Percentiles rank a stretch among this genome's conserved stretches.
phyloP scores from a whole-genome alignment of 805 yeast species.

The Phaffomyces antillensis region DNA sequence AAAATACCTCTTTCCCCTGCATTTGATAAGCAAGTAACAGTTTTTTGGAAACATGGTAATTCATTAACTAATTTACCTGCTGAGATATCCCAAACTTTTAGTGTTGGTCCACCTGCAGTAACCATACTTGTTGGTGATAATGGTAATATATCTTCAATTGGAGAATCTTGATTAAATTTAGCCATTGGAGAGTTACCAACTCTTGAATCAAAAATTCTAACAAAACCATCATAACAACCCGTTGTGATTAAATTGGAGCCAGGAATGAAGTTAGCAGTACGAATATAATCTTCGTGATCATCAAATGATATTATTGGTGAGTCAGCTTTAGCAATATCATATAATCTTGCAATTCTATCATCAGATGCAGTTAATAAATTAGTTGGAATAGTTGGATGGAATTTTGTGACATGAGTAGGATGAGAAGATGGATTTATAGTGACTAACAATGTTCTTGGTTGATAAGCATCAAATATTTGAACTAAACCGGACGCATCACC shows the following conservation, averaged over 20 bases:
- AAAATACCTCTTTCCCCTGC: conserved; percentile 67
- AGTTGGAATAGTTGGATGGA: conserved; percentile 71
- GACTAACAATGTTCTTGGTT: conserved; percentile 71
- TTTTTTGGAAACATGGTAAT: conserved; percentile 83
- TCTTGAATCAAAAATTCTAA: conserved; percentile 82
- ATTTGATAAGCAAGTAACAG: conserved; percentile 77
- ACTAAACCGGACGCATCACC: conserved; percentile 94
- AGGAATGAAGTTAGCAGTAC: conserved; percentile 75
- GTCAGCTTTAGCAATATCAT: conserved; percentile 75
- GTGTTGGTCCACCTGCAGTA: conserved; percentile 73
- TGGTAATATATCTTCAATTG: conserved; percentile 81
- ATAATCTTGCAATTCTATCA: conserved; percentile 78
- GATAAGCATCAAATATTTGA: conserved; percentile 79
- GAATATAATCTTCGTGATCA: conserved; percentile 81
- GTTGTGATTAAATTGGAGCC: conserved; percentile 78
- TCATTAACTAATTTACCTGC: conserved; percentile 66
- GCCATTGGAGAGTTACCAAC: conserved; percentile 47
- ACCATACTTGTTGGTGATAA: conserved; percentile 63
- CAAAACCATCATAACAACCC: conserved; percentile 88
- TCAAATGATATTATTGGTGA: conserved; percentile 66
- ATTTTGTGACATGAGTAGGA: conserved; percentile 90
- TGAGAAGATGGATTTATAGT: conserved; percentile 77
- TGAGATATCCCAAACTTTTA: conserved; percentile 88
- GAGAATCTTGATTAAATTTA: conserved; percentile 63
- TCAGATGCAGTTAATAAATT: conserved; percentile 84